A percentile compares a stretch with the other conserved stretches of the same genome.
phyloP scores from a whole-genome alignment of 768 basidiomycete genomes.

The Termitomyces titanicus region DNA sequence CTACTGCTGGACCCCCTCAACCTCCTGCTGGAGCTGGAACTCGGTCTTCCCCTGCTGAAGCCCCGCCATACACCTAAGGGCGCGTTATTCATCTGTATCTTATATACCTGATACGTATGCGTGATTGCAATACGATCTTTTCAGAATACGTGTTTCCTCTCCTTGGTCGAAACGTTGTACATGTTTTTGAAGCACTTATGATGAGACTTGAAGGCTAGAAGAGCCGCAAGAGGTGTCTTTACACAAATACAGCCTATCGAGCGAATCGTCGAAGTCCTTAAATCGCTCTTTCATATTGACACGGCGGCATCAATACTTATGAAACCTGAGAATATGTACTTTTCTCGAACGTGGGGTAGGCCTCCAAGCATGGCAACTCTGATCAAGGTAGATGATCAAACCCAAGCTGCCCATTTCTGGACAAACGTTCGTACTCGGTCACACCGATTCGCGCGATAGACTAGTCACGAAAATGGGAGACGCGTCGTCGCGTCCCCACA shows the following conservation, averaged over 20 bases:
- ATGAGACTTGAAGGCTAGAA: background rate
- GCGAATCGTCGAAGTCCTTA: background rate
- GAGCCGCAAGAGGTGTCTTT: too few species aligned
- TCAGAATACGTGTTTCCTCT: too few species aligned
- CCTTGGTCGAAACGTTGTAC: too few species aligned
- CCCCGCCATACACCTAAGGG: background rate
- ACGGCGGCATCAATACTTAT: background rate
- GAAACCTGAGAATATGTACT: background rate
- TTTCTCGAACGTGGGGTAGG: background rate
- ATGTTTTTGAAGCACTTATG: too few species aligned
- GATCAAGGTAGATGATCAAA: background rate
- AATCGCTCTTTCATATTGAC: background rate
- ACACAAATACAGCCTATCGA: background rate
- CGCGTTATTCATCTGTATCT: too few species aligned
- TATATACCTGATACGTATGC: too few species aligned
- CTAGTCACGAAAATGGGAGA: background rate
- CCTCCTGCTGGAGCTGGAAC: background rate
- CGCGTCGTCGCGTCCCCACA: slow-evolving; percentile 13
- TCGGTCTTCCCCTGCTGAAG: background rate
- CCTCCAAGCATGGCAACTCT: background rate
- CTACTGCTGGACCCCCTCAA: background rate
- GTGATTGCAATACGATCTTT: too few species aligned
- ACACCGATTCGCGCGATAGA: background rate
- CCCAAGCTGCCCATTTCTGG: slow-evolving; percentile 1
- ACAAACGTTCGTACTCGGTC: slow-evolving; percentile 1